Percentiles rank a stretch among this genome's conserved stretches.
These are phyloP conservation scores for Cucurbita moschata DNA, from an alignment of 306 rosid genomes.

Conservation along the genomic window DNA sequence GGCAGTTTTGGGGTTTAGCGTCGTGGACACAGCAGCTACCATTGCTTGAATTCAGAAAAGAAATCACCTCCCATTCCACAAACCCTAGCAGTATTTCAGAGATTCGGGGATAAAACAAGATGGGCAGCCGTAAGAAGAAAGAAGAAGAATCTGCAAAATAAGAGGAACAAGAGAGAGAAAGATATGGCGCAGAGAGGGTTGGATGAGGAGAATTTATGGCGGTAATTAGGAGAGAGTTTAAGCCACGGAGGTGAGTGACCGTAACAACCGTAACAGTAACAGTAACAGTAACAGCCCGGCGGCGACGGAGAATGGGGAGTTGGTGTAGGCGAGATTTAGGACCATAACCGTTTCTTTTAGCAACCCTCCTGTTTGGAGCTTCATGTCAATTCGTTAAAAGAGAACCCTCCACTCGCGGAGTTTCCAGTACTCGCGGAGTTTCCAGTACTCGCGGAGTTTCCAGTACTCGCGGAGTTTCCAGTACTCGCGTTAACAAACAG, in stretches of 20 bases:
- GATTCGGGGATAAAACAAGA: not conserved
- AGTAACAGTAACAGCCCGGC: not conserved
- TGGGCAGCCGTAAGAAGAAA: not conserved
- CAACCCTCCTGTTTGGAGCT: not conserved
- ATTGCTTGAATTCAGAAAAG: slow-evolving; percentile 21
- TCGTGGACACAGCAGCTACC: slow-evolving; percentile 66
- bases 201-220: not conserved
- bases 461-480: not conserved
- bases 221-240: not conserved
- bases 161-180: not conserved
- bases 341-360: slow-evolving; percentile 37
- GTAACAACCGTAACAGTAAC: not conserved
- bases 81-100: slow-evolving; percentile 15
- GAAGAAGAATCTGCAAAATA: not conserved
- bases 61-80: slow-evolving; percentile 28
- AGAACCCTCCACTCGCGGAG: not conserved
- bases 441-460: not conserved
- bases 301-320: slow-evolving; percentile 8
- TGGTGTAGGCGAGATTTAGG: slow-evolving; percentile 22
- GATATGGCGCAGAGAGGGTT: not conserved
- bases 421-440: not conserved
- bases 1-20: slow-evolving; percentile 34
- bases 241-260: not conserved
- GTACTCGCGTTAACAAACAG: not conserved
- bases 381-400: not conserved